Percentiles rank a stretch among this genome's conserved stretches.
phyloP scores from a whole-genome alignment of 1,139 yeast genomes.

The Scheffersomyces parashehatae region DNA sequence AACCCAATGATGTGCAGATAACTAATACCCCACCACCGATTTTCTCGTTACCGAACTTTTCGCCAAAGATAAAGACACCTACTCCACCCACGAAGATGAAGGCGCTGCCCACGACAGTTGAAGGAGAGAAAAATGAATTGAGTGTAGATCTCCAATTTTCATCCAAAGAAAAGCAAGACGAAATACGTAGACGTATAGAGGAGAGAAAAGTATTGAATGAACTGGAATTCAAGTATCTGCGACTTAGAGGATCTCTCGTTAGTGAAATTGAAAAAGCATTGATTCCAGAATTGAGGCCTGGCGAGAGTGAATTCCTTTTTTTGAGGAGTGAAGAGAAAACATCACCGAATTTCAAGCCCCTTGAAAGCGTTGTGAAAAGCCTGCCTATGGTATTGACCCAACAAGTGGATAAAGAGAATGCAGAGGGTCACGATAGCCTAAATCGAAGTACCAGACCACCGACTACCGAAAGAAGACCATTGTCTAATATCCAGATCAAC shows the following conservation, averaged over 20 bases:
- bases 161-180: slow-evolving; percentile 25
- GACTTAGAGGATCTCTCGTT: slow-evolving; percentile 5
- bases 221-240: slow-evolving; percentile 8
- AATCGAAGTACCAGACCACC: too few relatives aligned
- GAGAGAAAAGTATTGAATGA: slow-evolving; percentile 18
- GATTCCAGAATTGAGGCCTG: not conserved
- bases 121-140: slow-evolving; percentile 1
- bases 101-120: slow-evolving; percentile 6
- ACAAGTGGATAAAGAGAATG: not conserved
- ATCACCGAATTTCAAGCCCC: not conserved
- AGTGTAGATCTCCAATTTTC: slow-evolving; percentile 5
- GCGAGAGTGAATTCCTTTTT: not conserved
- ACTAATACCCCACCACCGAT: slow-evolving; percentile 13
- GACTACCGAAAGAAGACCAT: slow-evolving; percentile 12
- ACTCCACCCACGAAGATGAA: slow-evolving; percentile 1
- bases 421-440: too few relatives aligned
- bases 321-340: not conserved
- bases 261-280: not conserved
- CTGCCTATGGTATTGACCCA: not conserved
- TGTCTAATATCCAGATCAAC: slow-evolving; percentile 17
- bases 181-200: slow-evolving; percentile 28
- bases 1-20: not conserved
- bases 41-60: slow-evolving; percentile 12
- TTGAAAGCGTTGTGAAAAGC: not conserved
- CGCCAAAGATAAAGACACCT: slow-evolving; percentile 13